Conservation (phyloP, 164 flowering plant genomes). For the Tetracentron sinense region DNA sequence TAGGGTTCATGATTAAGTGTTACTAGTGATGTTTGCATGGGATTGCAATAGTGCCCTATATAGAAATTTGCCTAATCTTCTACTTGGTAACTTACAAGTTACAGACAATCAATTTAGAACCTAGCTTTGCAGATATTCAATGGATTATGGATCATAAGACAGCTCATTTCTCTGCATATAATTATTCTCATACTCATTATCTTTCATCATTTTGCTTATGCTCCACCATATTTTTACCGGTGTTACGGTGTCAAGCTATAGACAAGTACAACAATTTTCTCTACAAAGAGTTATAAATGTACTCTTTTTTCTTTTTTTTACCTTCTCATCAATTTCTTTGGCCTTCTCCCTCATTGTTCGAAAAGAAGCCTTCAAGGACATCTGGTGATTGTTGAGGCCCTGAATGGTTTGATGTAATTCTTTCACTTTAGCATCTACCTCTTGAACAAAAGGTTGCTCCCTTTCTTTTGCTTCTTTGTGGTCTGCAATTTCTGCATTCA, state of each 20-base stretch:
- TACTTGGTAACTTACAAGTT: too few relatives aligned
- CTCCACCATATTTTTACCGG: too few relatives aligned
- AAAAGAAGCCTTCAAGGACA: slow-evolving; percentile 48
- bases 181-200: neutral
- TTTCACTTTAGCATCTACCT: slow-evolving; percentile 57
- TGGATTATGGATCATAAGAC: neutral
- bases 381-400: slow-evolving; percentile 68
- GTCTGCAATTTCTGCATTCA: slow-evolving; percentile 53
- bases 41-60: too few relatives aligned
- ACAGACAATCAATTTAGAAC: too few relatives aligned
- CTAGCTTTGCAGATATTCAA: too few relatives aligned
- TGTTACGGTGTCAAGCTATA: neutral
- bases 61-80: too few relatives aligned
- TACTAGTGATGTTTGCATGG: too few relatives aligned
- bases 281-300: too few relatives aligned
- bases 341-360: slow-evolving; percentile 57
- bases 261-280: neutral
- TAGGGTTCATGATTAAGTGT: too few relatives aligned
- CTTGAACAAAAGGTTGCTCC: slow-evolving; percentile 68
- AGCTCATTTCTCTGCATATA: neutral
- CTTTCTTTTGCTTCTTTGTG: slow-evolving; percentile 50
- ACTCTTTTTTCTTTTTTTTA: slow-evolving; percentile 21
- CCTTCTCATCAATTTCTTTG: slow-evolving; percentile 71
- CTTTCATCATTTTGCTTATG: neutral
- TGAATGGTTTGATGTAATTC: slow-evolving; percentile 60